These are phyloP conservation scores for Penicillium nucicola DNA, from an alignment of 495 filamentous ascomycete genomes.

Conservation along the genomic window DNA sequence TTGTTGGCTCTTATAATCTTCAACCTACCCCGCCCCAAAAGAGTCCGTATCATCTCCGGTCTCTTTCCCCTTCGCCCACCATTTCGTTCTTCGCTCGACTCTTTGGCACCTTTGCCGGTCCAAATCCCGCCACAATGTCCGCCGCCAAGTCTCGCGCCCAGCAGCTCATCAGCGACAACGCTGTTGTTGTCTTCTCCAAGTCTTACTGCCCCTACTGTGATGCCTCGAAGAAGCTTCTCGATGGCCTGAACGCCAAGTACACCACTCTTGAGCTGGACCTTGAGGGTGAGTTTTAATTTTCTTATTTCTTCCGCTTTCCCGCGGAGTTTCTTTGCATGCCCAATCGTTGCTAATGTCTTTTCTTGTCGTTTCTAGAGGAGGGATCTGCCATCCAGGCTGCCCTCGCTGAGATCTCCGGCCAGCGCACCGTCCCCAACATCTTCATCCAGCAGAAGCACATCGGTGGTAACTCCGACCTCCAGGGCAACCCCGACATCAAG, in stretches of 20 bases:
- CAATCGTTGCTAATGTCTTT: neutral
- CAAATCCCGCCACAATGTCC: conserved; percentile 66
- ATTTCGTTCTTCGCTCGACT: conserved; percentile 77
- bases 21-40: conserved; percentile 6
- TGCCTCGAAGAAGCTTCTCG: conserved; percentile 71
- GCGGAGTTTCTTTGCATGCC: neutral
- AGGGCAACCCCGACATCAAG: conserved; percentile 56
- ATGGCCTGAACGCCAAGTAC: conserved; percentile 67
- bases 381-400: conserved; percentile 80
- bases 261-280: conserved; percentile 79
- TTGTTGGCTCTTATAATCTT: neutral
- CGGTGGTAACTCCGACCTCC: conserved; percentile 93
- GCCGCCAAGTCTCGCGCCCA: conserved; percentile 85
- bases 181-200: conserved; percentile 94
- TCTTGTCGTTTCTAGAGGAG: conserved; percentile 52
- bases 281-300: conserved; percentile 53
- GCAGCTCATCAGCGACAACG: conserved; percentile 84
- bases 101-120: conserved; percentile 60
- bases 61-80: conserved; percentile 41
- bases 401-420: conserved; percentile 72
- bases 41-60: conserved; percentile 8
- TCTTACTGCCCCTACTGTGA: conserved; percentile 95
- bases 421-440: conserved; percentile 91
- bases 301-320: neutral
- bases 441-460: conserved; percentile 90